These are phyloP conservation scores for Datura wrightii DNA, from an alignment of 257 asterid genomes.

Conservation along the genomic window DNA sequence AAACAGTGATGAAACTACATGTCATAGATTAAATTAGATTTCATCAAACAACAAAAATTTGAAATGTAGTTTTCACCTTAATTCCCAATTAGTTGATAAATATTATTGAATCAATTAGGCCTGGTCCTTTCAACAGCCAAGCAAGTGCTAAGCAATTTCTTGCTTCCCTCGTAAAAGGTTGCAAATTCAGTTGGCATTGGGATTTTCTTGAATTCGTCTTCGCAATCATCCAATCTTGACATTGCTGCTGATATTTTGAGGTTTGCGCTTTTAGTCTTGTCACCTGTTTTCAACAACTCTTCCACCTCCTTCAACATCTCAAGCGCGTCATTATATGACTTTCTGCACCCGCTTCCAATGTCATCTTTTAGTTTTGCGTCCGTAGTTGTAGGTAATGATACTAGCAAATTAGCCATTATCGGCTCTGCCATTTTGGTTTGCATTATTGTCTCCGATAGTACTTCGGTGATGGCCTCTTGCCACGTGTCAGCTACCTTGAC, in stretches of 20 bases:
- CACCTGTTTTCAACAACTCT: slow-evolving; percentile 23
- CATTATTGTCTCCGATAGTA: not conserved
- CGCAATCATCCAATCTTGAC: slow-evolving; percentile 20
- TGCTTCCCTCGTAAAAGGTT: not conserved
- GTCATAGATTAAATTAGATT: not conserved
- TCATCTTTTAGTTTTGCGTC: not conserved
- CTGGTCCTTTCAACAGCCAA: slow-evolving; percentile 34
- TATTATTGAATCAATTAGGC: slow-evolving; percentile 26
- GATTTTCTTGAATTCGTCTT: not conserved
- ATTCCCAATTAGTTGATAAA: too few relatives aligned
- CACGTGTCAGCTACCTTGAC: slow-evolving; percentile 9
- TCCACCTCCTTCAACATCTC: not conserved
- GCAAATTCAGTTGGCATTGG: slow-evolving; percentile 23
- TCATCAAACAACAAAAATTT: not conserved
- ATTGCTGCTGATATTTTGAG: not conserved
- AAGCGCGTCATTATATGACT: slow-evolving; percentile 1
- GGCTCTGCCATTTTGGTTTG: slow-evolving; percentile 23
- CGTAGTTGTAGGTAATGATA: not conserved
- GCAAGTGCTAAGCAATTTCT: slow-evolving; percentile 31
- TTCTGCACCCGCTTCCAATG: not conserved
- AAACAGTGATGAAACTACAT: not conserved
- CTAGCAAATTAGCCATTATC: not conserved
- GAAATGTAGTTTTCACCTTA: too few relatives aligned
- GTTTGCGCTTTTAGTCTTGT: not conserved
- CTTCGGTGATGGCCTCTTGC: slow-evolving; percentile 27